Base-by-base conservation (phyloP, 805 yeast genomes). In the Debaryomyces maramus region DNA sequence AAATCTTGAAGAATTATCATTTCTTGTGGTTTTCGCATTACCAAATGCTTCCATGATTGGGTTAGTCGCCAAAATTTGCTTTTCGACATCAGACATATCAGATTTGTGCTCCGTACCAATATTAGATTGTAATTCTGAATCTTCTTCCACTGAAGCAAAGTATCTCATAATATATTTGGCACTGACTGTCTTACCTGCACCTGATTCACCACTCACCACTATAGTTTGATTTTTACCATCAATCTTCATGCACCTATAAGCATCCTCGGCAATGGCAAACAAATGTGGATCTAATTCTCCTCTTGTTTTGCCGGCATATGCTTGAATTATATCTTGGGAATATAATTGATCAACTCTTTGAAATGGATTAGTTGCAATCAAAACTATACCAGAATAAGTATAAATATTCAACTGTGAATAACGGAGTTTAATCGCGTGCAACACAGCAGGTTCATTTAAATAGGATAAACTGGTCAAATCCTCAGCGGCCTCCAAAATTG, bases 31-130 rank as follows among this genome's bases (percentile, higher is more conserved):
- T 60, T 91, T 91, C 6, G 99, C 98, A 63, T 95, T 93, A 72
- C 99, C 99, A 65, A 93, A 93, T 0, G 98, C 93, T 68, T 93
- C 99, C 84, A 93, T 85, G 53, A 93, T 85, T 3, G 98, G 98
- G 60, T 91, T 91, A 0, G 98, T 93, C 10, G 99, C 98, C 55
- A 91, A 75, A 41, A 91, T 91, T 67, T 88, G 96, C 58, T 86
- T 85, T 66, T 91, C 99, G 19, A 91, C 91, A 46, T 84, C 85
- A 21, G 95, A 85, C 84, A 91, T 84, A 50, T 88, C 91, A 26
- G 72, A 48, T 43, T 61, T 65, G 50, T 68, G 64, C 45, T 67
- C 64, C 38, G 61, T 58, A 32, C 66, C 67, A 24, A 58, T 48
- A 32, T 56, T 59, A 34, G 51, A 60, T 56, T 44, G 72, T 23